Conservation (phyloP, 2,329 filamentous ascomycete genomes). For the Aspergillus sp. region DNA sequence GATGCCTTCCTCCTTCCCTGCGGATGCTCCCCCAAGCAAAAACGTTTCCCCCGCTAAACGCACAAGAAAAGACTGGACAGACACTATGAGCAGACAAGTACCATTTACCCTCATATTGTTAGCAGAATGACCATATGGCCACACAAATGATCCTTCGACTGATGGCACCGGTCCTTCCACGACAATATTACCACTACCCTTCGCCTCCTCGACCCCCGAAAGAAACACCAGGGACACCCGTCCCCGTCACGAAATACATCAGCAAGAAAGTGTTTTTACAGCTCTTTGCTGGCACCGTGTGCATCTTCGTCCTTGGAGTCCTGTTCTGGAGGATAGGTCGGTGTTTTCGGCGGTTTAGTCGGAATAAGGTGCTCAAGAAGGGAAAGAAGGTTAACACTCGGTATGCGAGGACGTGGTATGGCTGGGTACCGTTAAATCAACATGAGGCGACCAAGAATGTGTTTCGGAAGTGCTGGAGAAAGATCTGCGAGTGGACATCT, state of each 20-base stretch:
- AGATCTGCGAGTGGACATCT: constrained; percentile 19
- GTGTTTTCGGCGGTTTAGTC: constrained; percentile 31
- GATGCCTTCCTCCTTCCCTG: neutral
- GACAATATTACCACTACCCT: constrained; percentile 19
- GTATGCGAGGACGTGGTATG: constrained; percentile 38
- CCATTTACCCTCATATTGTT: constrained; percentile 13
- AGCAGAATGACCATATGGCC: constrained; percentile 11
- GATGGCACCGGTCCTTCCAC: constrained; percentile 26
- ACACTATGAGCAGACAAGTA: neutral
- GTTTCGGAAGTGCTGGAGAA: constrained; percentile 13
- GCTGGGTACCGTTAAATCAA: constrained; percentile 30
- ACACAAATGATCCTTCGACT: constrained; percentile 3
- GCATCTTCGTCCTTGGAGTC: constrained; percentile 32
- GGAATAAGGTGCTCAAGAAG: constrained; percentile 24
- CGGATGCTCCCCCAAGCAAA: neutral
- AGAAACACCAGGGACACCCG: constrained; percentile 14
- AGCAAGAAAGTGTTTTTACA: constrained; percentile 24
- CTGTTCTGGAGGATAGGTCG: constrained; percentile 34
- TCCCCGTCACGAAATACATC: constrained; percentile 20
- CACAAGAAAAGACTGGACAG: neutral
- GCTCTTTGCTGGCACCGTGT: constrained; percentile 30
- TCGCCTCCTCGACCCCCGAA: constrained; percentile 19
- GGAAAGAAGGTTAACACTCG: constrained; percentile 26
- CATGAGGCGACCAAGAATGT: constrained; percentile 24
- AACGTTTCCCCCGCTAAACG: too few relatives aligned